Evolutionary conservation across 2,329 filamentous ascomycete genomes (phyloP), one percentile per base, ranked within the genome.

Genomic region (Neonectria hederae): DNA sequence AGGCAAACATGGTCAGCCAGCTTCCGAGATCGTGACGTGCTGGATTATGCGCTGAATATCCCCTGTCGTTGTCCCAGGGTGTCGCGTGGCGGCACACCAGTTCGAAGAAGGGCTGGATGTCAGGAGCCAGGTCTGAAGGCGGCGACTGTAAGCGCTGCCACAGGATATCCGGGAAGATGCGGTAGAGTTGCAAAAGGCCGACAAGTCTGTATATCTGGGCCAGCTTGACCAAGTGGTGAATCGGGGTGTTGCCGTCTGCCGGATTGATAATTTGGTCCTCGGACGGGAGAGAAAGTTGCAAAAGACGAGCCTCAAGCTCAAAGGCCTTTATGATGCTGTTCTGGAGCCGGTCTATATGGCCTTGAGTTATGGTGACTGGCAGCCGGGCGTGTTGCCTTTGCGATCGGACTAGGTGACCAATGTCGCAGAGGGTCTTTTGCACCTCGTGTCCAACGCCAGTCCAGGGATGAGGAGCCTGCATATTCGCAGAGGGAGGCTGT

Each of bases 111-210:
- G 60, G 28, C 17, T 26, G 48, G 3, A 63, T 21, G 10, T 58
- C 60, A 3, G 54, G 14, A 1, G 40, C 40, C 13, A 63, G 17
- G 4, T 63, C 54, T 1, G 40, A 30, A 5, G 38, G 11, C 4
- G 28, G 11, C 2, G 24, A 52, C 10, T 60, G 62, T 14, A 62
- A 8, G 11, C 62, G 38, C 7, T 42, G 45, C 52, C 43, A 43
- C 13, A 67, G 65, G 13, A 67, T 53, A n/a, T 67, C 65, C 0
- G 65, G 62, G 17, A 65, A 66, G n/a, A 67, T 59, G 11, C 59
- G 65, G 35, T 67, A 67, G 26, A 67, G 38, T 19, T 67, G 65
- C 5, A 67, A 45, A 5, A 67, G 40, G 3, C 65, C 62, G 5
- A 56, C 59, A 19, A 58, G 43, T 10, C 65, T 38, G 22, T 67